Conservation (phyloP, 805 yeast genomes). For the Isabelozyma pseudorhagii region DNA sequence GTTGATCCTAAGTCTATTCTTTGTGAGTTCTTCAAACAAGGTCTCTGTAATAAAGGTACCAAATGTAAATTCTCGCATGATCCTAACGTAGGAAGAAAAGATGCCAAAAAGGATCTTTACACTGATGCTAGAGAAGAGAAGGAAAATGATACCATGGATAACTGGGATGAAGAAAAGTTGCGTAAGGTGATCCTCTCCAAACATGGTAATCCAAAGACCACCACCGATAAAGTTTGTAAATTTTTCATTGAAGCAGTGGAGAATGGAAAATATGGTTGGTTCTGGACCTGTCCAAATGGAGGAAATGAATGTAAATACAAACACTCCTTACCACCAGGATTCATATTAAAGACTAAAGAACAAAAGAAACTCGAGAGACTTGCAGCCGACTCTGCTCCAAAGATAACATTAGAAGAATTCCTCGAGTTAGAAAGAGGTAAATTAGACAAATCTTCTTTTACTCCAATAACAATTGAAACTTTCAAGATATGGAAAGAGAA, state of each 20-base stretch:
- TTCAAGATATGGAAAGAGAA: conserved; percentile 81
- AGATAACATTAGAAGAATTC: conserved; percentile 92
- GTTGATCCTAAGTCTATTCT: conserved; percentile 94
- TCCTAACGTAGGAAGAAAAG: conserved; percentile 78
- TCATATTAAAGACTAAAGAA: conserved; percentile 94
- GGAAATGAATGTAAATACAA: conserved; percentile 91
- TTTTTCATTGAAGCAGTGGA: conserved; percentile 95
- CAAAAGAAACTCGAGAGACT: conserved; percentile 85
- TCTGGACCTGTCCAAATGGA: conserved; percentile 95
- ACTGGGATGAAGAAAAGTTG: conserved; percentile 95
- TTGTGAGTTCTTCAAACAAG: conserved; percentile 83
- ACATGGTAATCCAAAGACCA: conserved; percentile 91
- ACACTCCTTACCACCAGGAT: conserved; percentile 96
- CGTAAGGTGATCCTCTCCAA: conserved; percentile 82
- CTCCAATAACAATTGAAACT: conserved; percentile 82
- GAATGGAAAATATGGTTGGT: conserved; percentile 97
- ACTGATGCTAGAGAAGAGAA: conserved; percentile 78
- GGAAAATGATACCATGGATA: conserved; percentile 86
- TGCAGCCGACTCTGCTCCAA: conserved; percentile 80
- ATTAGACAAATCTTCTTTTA: conserved; percentile 68
- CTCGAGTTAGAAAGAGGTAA: conserved; percentile 88
- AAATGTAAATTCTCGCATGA: conserved; percentile 94
- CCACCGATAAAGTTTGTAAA: conserved; percentile 94
- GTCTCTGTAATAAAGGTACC: conserved; percentile 81
- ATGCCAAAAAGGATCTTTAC: conserved; percentile 86